Percentiles rank a stretch among this genome's conserved stretches.
phyloP scores from a whole-genome alignment of 768 basidiomycete genomes.

The Tulasnella sp. region DNA sequence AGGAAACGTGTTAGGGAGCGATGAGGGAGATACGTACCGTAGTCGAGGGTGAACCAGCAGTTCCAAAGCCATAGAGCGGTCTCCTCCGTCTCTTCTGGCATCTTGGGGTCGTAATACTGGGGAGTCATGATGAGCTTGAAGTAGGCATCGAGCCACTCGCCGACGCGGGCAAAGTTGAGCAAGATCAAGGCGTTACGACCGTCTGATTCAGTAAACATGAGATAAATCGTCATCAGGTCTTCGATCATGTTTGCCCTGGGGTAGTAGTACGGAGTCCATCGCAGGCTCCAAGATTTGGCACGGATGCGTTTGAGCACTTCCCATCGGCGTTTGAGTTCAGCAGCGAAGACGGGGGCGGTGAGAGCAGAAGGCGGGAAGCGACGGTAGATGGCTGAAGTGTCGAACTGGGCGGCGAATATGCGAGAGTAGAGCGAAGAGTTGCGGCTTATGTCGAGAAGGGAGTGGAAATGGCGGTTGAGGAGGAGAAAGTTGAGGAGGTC shows the following conservation, averaged over 20 bases:
- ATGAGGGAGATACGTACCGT: not conserved
- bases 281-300: not conserved
- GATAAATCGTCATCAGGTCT: conserved; percentile 17
- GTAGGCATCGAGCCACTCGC: not conserved
- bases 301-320: not conserved
- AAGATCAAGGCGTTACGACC: conserved; percentile 12
- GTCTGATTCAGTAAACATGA: conserved; percentile 17
- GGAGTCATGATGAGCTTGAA: not conserved
- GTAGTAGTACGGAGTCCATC: not conserved
- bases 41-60: conserved; percentile 4
- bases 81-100: conserved; percentile 13
- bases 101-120: not conserved
- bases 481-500: not conserved
- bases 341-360: not conserved
- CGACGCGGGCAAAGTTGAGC: not conserved
- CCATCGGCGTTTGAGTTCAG: conserved; percentile 14
- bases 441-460: not conserved
- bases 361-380: conserved; percentile 1
- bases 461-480: conserved; percentile 6
- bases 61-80: conserved; percentile 1
- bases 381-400: conserved; percentile 13
- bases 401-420: conserved; percentile 16
- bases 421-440: conserved; percentile 15
- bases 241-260: not conserved
- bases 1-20: not conserved